Base-by-base conservation (phyloP, 345 rosid genomes). In the Populus davidiana region DNA sequence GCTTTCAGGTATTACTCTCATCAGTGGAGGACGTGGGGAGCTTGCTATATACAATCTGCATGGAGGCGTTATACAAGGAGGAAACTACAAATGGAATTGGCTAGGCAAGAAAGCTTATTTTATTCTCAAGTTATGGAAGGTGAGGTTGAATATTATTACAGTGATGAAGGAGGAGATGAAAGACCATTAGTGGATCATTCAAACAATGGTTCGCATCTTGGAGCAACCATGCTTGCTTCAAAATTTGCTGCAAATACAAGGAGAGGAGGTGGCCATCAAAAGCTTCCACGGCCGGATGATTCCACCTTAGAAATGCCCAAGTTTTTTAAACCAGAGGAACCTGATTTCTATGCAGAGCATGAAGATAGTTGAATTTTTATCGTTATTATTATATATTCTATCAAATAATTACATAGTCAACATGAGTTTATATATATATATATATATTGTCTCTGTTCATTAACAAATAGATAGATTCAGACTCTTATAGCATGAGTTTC, bases 1-100 rank as follows among this genome's bases (percentile, higher is more conserved):
- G 94, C 98, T n/a, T 96, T 96, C 74, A 87, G 96, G 88, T 92
- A 93, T 86, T 96, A 96, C 74, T 96, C 98, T 38, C 99, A 92
- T 78, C 98, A 92, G 59, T 96, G 98, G 98, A 71, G 97, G 79
- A 89, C 96, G 36, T 93, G 99, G 98, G 97, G 88, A 11, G 84
- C 95, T 4, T 92, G 98, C 87, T 91, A 90, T 79, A 82, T 93
- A 41, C 97, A 96, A 82, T 81, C 94, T 12, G 90, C 91, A 39
- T 96, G 98, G 98, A 91, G 98, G 82, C 90, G 92, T 78, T 80
- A 70, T 76, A 88, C 75, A 38, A 90, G 87, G 86, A 86, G 92
- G 78, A 87, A 87, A 78, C 74, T 86, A 33, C 89, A 89, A 4
- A 90, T 82, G 86, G 91, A 90, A 69, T 85, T 93, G 80, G 83